These are phyloP conservation scores for Bruguiera hainesii DNA, from an alignment of 441 rosid genomes.

Conservation along the genomic window DNA sequence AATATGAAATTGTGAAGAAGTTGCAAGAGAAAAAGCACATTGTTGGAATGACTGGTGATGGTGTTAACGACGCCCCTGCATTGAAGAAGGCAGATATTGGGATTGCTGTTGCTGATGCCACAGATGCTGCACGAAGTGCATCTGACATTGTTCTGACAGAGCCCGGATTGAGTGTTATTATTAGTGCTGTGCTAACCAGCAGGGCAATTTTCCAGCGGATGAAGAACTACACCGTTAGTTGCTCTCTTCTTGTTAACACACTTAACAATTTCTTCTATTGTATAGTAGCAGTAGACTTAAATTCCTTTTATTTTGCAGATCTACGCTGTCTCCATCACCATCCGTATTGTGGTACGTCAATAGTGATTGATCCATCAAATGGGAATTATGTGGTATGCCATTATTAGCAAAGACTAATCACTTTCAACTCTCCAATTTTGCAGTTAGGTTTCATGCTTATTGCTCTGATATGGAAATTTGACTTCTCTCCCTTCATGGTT, in stretches of 20 bases:
- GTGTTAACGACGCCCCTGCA: slow-evolving; percentile 80
- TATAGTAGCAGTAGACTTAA: background rate
- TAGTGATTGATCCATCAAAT: background rate
- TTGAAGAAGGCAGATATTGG: slow-evolving; percentile 78
- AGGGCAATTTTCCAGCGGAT: slow-evolving; percentile 75
- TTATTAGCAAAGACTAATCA: no score
- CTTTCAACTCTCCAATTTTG: slow-evolving; percentile 3
- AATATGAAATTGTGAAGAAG: slow-evolving; percentile 68
- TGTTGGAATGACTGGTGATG: slow-evolving; percentile 82
- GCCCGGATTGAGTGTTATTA: slow-evolving; percentile 71
- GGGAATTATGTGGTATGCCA: no score
- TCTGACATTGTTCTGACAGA: slow-evolving; percentile 75
- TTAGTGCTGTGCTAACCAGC: slow-evolving; percentile 65
- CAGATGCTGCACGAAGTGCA: slow-evolving; percentile 76
- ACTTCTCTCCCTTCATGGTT: slow-evolving; percentile 80
- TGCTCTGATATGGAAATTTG: slow-evolving; percentile 73
- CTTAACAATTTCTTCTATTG: no score
- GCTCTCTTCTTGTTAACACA: slow-evolving; percentile 1
- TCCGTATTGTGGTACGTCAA: slow-evolving; percentile 73
- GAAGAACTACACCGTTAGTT: slow-evolving; percentile 70
- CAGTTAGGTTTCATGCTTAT: slow-evolving; percentile 74
- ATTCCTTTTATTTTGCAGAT: slow-evolving; percentile 37
- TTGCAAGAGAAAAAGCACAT: slow-evolving; percentile 64
- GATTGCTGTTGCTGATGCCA: slow-evolving; percentile 73
- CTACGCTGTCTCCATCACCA: slow-evolving; percentile 73